Evolutionary conservation across 306 rosid species (phyloP).

Genomic region (Cercis canadensis): DNA sequence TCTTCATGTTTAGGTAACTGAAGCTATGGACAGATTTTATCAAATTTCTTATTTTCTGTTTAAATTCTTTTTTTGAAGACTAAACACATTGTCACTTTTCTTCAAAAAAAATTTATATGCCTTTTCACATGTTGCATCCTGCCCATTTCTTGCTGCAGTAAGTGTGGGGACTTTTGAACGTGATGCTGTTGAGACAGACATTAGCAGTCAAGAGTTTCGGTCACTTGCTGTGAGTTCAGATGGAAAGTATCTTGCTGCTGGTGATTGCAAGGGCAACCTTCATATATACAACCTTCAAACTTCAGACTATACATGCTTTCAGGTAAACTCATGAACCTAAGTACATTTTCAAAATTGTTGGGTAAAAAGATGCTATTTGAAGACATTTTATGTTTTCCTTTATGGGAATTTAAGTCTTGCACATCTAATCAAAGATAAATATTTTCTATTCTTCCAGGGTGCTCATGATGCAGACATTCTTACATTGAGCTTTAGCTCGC

Average conservation of each 20-base stretch:
- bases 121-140: slow-evolving; percentile 29
- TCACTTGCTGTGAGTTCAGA: slow-evolving; percentile 81
- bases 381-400: slow-evolving; percentile 11
- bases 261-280: slow-evolving; percentile 79
- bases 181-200: slow-evolving; percentile 62
- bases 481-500: slow-evolving; percentile 64
- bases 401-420: slow-evolving; percentile 29
- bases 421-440: not conserved
- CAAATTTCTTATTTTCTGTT: slow-evolving; percentile 13
- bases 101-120: slow-evolving; percentile 11
- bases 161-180: slow-evolving; percentile 70
- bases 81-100: slow-evolving; percentile 2
- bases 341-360: slow-evolving; percentile 28
- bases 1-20: slow-evolving; percentile 61
- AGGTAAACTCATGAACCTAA: slow-evolving; percentile 46
- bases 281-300: slow-evolving; percentile 71
- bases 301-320: slow-evolving; percentile 69
- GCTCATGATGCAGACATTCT: slow-evolving; percentile 84
- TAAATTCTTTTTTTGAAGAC: not conserved
- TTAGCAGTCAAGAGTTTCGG: slow-evolving; percentile 61
- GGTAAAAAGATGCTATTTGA: slow-evolving; percentile 31
- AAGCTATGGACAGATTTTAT: slow-evolving; percentile 9
- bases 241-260: slow-evolving; percentile 78
- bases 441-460: slow-evolving; percentile 53
- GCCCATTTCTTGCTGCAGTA: slow-evolving; percentile 54